phyloP scores from a whole-genome alignment of 345 rosid species.

The Erodium maritimum region DNA sequence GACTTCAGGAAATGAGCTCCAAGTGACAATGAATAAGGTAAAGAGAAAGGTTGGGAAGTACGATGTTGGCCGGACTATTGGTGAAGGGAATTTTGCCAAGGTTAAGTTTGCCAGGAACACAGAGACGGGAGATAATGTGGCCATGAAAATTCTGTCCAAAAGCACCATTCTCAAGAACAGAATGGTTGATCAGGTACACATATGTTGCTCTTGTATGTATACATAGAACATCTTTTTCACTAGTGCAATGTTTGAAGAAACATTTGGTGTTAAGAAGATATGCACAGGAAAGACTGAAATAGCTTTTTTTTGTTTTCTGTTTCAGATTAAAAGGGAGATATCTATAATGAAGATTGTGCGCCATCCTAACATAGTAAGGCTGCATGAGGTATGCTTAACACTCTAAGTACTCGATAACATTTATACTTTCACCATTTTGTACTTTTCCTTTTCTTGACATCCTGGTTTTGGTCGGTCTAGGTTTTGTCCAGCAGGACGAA shows the following conservation, averaged over 20 bases:
- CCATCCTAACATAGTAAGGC: constrained; percentile 70
- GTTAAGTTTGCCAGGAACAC: constrained; percentile 78
- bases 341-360: constrained; percentile 86
- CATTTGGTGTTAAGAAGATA: too few relatives aligned
- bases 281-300: too few relatives aligned
- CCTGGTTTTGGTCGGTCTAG: constrained; percentile 20
- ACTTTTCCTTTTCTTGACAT: constrained; percentile 1
- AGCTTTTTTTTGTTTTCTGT: neutral
- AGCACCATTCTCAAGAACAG: constrained; percentile 61
- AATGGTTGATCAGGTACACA: constrained; percentile 85
- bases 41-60: constrained; percentile 63
- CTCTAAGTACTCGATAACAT: neutral
- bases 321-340: constrained; percentile 80
- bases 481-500: constrained; percentile 71
- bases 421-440: neutral
- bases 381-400: constrained; percentile 52
- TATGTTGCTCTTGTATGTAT: neutral
- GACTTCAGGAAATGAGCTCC: constrained; percentile 2
- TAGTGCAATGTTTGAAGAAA: neutral
- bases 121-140: constrained; percentile 69
- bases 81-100: constrained; percentile 93
- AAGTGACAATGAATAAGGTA: constrained; percentile 20
- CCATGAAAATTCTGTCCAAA: constrained; percentile 76
- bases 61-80: constrained; percentile 76
- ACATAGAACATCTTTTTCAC: neutral